These are phyloP conservation scores for Chrysosporium queenslandicum DNA, from an alignment of 2,329 filamentous ascomycete genomes.

Conservation along the genomic window DNA sequence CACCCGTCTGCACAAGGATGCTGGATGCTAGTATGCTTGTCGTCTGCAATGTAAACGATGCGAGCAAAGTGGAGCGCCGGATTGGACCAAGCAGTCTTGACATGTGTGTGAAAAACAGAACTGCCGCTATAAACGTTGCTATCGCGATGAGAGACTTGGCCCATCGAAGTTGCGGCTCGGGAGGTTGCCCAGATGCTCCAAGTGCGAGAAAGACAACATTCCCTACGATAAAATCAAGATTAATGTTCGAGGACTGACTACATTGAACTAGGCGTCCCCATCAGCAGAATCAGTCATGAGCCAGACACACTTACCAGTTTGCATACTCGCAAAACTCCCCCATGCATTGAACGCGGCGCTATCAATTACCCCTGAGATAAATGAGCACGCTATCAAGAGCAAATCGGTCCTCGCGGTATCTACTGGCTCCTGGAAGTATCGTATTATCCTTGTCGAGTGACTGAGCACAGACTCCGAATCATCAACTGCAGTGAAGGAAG, in stretches of 20 bases:
- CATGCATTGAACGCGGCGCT: slow-evolving; percentile 18
- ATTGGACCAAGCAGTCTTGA: slow-evolving; percentile 26
- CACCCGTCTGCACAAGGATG: slow-evolving; percentile 27
- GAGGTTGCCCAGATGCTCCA: slow-evolving; percentile 34
- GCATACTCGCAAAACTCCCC: slow-evolving; percentile 19
- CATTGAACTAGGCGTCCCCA: too few relatives aligned
- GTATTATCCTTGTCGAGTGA: background rate
- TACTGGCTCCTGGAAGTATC: slow-evolving; percentile 15
- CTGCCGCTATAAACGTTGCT: slow-evolving; percentile 30
- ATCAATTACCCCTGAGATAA: slow-evolving; percentile 17
- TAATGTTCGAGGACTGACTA: too few relatives aligned
- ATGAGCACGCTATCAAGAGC: slow-evolving; percentile 16
- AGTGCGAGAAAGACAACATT: slow-evolving; percentile 38
- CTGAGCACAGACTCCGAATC: slow-evolving; percentile 3
- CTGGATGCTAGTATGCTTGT: slow-evolving; percentile 28
- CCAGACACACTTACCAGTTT: slow-evolving; percentile 15
- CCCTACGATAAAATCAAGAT: slow-evolving; percentile 24
- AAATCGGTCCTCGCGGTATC: slow-evolving; percentile 13
- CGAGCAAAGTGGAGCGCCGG: slow-evolving; percentile 31
- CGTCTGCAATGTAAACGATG: slow-evolving; percentile 34
- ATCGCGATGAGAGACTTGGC: slow-evolving; percentile 37
- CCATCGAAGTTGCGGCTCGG: slow-evolving; percentile 33
- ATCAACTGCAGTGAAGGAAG: slow-evolving; percentile 16
- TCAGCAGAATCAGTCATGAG: too few relatives aligned
- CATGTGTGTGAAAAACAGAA: slow-evolving; percentile 32